Base-by-base conservation (phyloP, 2,329 filamentous ascomycete genomes). In the Neofusicoccum umdonicola region DNA sequence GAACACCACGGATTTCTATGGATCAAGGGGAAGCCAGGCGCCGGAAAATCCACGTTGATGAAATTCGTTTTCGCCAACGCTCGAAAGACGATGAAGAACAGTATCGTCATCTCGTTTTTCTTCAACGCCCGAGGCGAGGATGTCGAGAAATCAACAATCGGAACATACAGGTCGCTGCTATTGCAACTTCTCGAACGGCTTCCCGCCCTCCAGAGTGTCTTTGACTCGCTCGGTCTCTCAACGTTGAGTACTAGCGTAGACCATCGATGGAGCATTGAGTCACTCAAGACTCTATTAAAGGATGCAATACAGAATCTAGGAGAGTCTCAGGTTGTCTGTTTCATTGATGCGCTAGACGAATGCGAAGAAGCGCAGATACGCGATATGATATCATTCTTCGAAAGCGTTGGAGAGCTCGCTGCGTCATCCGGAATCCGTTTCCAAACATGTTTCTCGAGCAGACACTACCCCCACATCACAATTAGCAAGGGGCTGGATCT, bases 261-360 rank as follows among this genome's bases (percentile, higher is more conserved):
- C 15, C 35, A 69, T n/a, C 42, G 66, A 34, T 71, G 69, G 69
- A 67, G 17, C 9, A 19, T 57, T 27, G 61, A 63, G 47, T 45
- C 41, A 64, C 39, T 60, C 19, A 67, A 37, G 35, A 37, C 4
- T 3, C 35, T 37, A 3, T 4, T 37, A 4, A 3, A 12, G 7
- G 1, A 37, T 39, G 65, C 63, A 5, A 41, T 65, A 17, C 48
- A 56, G 44, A 58, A 17, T 34, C 58, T 66, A 2, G 56, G 48
- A n/a, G 44, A 39, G 8, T 62, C 27, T 8, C 35, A 56, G 13
- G 34, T 70, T 22, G 57, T 54, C 27, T 58, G 50, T 50, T 68
- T 71, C 12, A 66, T 72, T 0, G 80, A 82, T 62, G 81, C 81
- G 0, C 71, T 83, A 1, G 81, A 83, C 42, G 81, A 83, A 66